phyloP scores from a whole-genome alignment of 1,139 yeast species.

The Kodamaea arcana region DNA sequence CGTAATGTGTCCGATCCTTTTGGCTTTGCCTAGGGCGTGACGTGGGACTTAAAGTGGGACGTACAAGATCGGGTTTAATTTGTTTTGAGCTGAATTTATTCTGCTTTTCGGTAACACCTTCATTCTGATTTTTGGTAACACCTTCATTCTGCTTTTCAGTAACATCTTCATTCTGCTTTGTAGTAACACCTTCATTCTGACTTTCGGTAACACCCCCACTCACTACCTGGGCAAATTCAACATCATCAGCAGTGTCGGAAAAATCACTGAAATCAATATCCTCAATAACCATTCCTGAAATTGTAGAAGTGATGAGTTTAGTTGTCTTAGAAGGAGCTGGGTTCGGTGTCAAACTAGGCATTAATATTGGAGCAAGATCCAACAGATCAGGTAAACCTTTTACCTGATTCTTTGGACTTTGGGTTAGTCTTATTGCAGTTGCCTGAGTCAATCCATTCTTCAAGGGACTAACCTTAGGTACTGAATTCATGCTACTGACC shows the following conservation, averaged over 20 bases:
- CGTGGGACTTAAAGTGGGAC: not conserved
- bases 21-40: not conserved
- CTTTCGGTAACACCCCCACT: too few species aligned
- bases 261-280: constrained; percentile 1
- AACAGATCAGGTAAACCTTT: too few species aligned
- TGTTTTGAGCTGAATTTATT: too few species aligned
- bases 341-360: too few species aligned
- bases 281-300: not conserved
- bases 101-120: too few species aligned
- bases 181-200: too few species aligned
- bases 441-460: not conserved
- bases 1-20: constrained; percentile 22
- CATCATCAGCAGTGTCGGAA: not conserved
- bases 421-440: not conserved
- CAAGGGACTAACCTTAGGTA: too few species aligned
- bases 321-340: not conserved
- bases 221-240: too few species aligned
- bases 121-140: too few species aligned
- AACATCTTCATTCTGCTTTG: too few species aligned
- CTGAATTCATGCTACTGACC: not conserved
- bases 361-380: too few species aligned
- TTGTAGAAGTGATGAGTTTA: not conserved
- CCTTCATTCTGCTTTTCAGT: too few species aligned
- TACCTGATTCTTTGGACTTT: not conserved
- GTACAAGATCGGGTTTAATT: not conserved